Percentiles rank a stretch among this genome's conserved stretches.
Evolutionary conservation across 2,329 filamentous ascomycete species (phyloP).

Genomic region (Neopestalotiopsis sp.): DNA sequence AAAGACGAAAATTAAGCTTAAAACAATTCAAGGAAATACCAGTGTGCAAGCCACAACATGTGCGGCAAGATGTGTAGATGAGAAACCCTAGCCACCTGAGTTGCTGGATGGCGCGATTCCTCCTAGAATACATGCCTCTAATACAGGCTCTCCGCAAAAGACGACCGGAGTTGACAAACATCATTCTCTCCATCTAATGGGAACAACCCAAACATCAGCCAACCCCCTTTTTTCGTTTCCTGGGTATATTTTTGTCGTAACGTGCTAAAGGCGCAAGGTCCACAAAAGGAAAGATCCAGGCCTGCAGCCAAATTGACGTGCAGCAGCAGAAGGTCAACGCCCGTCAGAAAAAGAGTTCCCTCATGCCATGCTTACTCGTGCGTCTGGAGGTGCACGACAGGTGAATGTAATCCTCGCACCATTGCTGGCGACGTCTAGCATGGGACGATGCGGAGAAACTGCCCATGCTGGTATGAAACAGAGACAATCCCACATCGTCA

Average conservation of each 20-base stretch:
- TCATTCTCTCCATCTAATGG: constrained; percentile 33
- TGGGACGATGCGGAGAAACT: not conserved
- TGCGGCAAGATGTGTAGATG: constrained; percentile 31
- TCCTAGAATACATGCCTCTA: constrained; percentile 43
- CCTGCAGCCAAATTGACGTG: not conserved
- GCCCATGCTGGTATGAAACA: not conserved
- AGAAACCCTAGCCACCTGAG: constrained; percentile 27
- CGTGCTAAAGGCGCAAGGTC: constrained; percentile 24
- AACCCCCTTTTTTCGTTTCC: constrained; percentile 28
- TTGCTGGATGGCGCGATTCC: constrained; percentile 24
- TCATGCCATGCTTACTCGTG: not conserved
- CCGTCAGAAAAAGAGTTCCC: not conserved
- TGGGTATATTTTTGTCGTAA: constrained; percentile 36
- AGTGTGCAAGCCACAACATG: constrained; percentile 31
- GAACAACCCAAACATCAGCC: constrained; percentile 29
- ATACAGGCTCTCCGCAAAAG: constrained; percentile 22
- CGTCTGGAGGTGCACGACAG: not conserved
- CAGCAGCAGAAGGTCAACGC: not conserved
- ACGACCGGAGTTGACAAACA: constrained; percentile 27
- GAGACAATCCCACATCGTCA: not conserved
- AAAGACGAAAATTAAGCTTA: constrained; percentile 31
- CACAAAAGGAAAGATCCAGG: constrained; percentile 9
- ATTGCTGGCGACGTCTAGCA: not conserved
- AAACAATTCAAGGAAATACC: constrained; percentile 37
- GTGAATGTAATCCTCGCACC: not conserved